A percentile compares a stretch with the other conserved stretches of the same genome.
Evolutionary conservation across 75 land plant genomes (phyloP).

Genomic region (Isoetes taiwanensis): DNA sequence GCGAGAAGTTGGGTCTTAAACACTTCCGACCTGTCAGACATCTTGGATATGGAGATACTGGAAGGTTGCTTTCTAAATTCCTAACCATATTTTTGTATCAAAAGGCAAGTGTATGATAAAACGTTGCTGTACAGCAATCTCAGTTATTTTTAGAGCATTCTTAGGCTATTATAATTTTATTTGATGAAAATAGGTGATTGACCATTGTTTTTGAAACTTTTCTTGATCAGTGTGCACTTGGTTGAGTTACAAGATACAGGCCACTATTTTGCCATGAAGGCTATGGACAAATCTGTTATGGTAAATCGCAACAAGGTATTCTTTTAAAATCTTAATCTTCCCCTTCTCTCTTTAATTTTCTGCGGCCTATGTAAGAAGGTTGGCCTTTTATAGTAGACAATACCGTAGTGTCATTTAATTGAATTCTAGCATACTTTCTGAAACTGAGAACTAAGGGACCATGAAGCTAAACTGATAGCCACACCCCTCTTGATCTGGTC

Average conservation of each 20-base stretch:
- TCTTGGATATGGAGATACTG: conserved; percentile 92
- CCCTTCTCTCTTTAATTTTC: neutral
- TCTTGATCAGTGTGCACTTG: conserved; percentile 63
- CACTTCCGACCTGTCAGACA: conserved; percentile 81
- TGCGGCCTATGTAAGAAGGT: no score
- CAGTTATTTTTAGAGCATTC: neutral
- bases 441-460: neutral
- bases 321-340: neutral
- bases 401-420: no score
- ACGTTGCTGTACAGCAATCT: neutral
- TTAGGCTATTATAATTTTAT: neutral
- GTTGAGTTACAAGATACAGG: conserved; percentile 73
- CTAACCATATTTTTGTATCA: no score
- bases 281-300: conserved; percentile 86
- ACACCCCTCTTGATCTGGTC: neutral
- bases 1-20: conserved; percentile 54
- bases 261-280: conserved; percentile 83
- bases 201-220: neutral
- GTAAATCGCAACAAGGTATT: conserved; percentile 81
- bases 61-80: conserved; percentile 44
- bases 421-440: no score
- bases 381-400: no score
- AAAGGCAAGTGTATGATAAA: neutral
- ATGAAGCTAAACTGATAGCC: neutral
- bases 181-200: neutral